Base-by-base conservation (phyloP, 2,329 filamentous ascomycete species). In the Pyricularia sp. region DNA sequence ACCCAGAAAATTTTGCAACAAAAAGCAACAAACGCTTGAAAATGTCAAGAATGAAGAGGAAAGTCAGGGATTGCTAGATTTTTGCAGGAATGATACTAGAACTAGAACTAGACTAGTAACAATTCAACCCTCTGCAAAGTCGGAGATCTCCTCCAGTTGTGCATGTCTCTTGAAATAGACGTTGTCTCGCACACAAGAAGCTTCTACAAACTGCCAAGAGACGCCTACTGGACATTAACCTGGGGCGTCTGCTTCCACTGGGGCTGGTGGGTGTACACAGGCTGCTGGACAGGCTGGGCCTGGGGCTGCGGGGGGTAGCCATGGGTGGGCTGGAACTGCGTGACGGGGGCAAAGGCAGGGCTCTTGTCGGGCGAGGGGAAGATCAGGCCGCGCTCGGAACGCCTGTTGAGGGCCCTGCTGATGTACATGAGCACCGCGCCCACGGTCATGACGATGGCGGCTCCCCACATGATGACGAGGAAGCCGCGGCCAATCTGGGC, bases 351-450 rank as follows among this genome's bases (percentile, higher is more conserved):
- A 28, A 63, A 63, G 14, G 25, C 25, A 28, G 59, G 59, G 59
- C 59, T 63, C 59, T 17, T 63, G 3, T 63, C 11, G 12, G 59
- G 59, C 25, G 59, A 63, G 59, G 59, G 59, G 59, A 63, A 63
- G 12, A 26, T 63, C 59, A 63, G 59, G 10, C 59, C 59, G 59
- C 59, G 59, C 65, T 67, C 65, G 42, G 36, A 12, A 6, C 65
- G 36, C 17, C 65, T 50, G 65, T 67, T 67, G 65, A 50, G 55
- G 31, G 55, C 30, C 67, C 63, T 50, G 33, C 58, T 50, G 58
- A 68, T 14, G 28, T 36, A 36, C 31, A 68, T 68, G 30, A 36
- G 31, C n/a, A 64, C 14, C n/a, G 31, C 25, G 6, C 58, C 23
- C 33, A 61, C 6, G 58, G 30, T n/a, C 58, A 68, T 61, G 58